phyloP scores from a whole-genome alignment of 176 grass and related monocot genomes.

The Poa annua region DNA sequence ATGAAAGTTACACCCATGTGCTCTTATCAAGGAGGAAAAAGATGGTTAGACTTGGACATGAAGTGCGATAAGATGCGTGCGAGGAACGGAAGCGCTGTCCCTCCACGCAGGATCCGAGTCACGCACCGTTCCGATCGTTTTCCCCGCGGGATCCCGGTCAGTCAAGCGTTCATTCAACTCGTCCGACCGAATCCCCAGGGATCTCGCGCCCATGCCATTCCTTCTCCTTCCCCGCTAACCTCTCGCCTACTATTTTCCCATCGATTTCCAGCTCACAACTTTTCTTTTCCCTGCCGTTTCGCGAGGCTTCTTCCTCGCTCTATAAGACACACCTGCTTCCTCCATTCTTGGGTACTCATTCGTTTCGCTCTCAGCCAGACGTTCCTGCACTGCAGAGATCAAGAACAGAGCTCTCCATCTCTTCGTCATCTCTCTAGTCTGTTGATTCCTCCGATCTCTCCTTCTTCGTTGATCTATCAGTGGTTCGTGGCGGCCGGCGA shows the following conservation, averaged over 20 bases:
- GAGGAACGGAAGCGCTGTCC: neutral
- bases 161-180: neutral
- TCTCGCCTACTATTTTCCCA: neutral
- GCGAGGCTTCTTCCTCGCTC: neutral
- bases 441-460: neutral
- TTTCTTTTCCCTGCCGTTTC: neutral
- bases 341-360: conserved; percentile 35
- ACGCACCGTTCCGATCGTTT: neutral
- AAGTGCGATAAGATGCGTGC: conserved; percentile 16
- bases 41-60: neutral
- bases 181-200: neutral
- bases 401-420: conserved; percentile 15
- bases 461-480: neutral
- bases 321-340: conserved; percentile 28
- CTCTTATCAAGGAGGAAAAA: neutral
- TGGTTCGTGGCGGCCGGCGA: neutral
- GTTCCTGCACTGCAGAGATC: neutral
- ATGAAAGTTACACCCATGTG: neutral
- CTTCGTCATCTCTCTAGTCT: neutral
- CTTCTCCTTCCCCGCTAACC: conserved; percentile 7
- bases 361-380: neutral
- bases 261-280: neutral
- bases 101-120: conserved; percentile 43
- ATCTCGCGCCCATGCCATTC: conserved; percentile 31
- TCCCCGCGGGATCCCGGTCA: conserved; percentile 30